phyloP scores from a whole-genome alignment of 257 asterid genomes.

The Henckelia pumila region DNA sequence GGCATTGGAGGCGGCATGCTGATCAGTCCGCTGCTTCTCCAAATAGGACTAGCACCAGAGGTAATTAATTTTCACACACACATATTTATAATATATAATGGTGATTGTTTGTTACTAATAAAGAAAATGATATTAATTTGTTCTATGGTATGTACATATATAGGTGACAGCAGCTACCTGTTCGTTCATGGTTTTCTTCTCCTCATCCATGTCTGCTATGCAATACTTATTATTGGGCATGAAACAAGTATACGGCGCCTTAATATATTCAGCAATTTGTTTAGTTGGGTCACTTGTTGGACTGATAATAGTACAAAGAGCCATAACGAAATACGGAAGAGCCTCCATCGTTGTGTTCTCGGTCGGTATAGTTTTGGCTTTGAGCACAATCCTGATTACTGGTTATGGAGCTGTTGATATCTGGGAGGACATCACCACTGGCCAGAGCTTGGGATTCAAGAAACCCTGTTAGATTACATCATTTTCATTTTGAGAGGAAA shows the following conservation, averaged over 20 bases:
- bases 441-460: constrained; percentile 80
- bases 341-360: constrained; percentile 86
- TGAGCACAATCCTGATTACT: constrained; percentile 75
- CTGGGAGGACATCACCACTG: constrained; percentile 64
- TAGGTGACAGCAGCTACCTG: constrained; percentile 91
- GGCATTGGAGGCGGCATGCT: constrained; percentile 98
- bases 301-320: constrained; percentile 55
- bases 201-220: constrained; percentile 82
- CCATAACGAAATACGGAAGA: constrained; percentile 59
- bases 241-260: constrained; percentile 53
- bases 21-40: constrained; percentile 79
- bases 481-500: constrained; percentile 14
- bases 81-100: too few species aligned
- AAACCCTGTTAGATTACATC: constrained; percentile 54
- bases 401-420: constrained; percentile 65
- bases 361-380: constrained; percentile 72
- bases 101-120: too few species aligned
- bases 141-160: too few species aligned
- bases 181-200: constrained; percentile 90
- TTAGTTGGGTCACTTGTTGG: constrained; percentile 62
- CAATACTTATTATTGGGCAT: constrained; percentile 75
- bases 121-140: too few species aligned
- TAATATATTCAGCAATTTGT: constrained; percentile 51
- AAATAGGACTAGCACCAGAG: constrained; percentile 71
- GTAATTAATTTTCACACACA: constrained; percentile 35